Evolutionary conservation across 1,284 basidiomycete species (phyloP).

Genomic region (Apiotrichum brassicae): DNA sequence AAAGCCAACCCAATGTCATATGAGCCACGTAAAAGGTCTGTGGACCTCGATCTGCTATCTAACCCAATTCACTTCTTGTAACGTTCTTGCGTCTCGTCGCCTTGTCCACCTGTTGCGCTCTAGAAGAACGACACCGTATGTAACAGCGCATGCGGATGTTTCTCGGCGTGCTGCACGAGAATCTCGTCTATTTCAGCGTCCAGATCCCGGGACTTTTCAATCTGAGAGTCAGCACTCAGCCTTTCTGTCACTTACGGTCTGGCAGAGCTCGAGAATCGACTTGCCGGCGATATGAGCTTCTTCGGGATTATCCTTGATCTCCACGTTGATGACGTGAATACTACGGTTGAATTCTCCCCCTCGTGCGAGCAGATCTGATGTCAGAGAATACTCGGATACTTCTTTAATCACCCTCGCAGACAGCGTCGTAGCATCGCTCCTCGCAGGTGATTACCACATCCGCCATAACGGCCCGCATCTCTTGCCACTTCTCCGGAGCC

Average conservation of each 20-base stretch:
- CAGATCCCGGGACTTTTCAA: constrained; percentile 76
- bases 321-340: constrained; percentile 95
- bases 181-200: constrained; percentile 89
- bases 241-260: constrained; percentile 59
- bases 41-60: no score
- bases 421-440: constrained; percentile 96
- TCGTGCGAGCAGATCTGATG: constrained; percentile 71
- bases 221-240: constrained; percentile 51
- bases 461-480: constrained; percentile 66
- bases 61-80: no score
- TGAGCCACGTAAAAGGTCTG: no score
- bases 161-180: constrained; percentile 72
- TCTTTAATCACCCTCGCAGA: constrained; percentile 77
- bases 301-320: constrained; percentile 99
- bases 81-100: no score
- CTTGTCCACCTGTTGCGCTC: no score
- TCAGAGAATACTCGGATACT: not conserved
- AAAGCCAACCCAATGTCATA: no score
- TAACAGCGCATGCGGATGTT: constrained; percentile 83
- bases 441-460: constrained; percentile 99
- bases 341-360: constrained; percentile 89
- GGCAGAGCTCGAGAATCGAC: constrained; percentile 89
- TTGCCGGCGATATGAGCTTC: constrained; percentile 93
- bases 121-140: constrained; percentile 87
- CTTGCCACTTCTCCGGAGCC: constrained; percentile 96